Base-by-base conservation (phyloP, 106 monocot genomes). In the Dendrobium chrysotoxum region DNA sequence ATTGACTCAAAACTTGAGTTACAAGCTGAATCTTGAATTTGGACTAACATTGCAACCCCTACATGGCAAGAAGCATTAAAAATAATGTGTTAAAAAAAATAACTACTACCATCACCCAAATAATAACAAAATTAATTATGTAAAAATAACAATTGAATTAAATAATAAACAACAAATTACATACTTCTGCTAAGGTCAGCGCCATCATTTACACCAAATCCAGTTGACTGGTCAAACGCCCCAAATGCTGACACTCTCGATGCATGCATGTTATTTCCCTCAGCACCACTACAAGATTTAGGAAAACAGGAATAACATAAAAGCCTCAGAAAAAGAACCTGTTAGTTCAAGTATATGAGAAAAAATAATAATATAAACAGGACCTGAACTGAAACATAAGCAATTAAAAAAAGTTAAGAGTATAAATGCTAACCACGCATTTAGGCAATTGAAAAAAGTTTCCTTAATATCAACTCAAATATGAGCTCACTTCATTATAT, bases 221-320 rank as follows among this genome's bases (percentile, higher is more conserved):
- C 75, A 72, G 55, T 75, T 53, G 88, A 78, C 40, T 88, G 84
- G 39, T 84, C 91, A 41, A 81, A 57, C 12, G 78, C 61, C 23
- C 81, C 82, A 80, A 84, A 88, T 54, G 84, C 82, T 64, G 88
- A 85, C 78, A 87, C 68, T 82, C 54, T 83, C 54, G 90, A 81
- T 72, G 45, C 15, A 71, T 86, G 81, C 85, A 84, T 86, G 40
- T 9, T 80, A 72, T 82, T 80, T 75, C 78, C 80, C 38, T 82
- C 88, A 67, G 79, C 70, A 42, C 79, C 78, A 82, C 90, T 85
- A 67, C 15, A 21, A 83, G 55, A 44, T 25, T 20, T n/a, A 78
- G 31, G 31, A 70, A 13, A 70, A 70, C 13, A 70, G 26, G 1
- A 8, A 70, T 70, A 70, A 35, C 31, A 70, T 70, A 13, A 35